Evolutionary conservation across 1,284 basidiomycete species (phyloP), one percentile per base, ranked within the genome.

Genomic region (Athelia sp.): DNA sequence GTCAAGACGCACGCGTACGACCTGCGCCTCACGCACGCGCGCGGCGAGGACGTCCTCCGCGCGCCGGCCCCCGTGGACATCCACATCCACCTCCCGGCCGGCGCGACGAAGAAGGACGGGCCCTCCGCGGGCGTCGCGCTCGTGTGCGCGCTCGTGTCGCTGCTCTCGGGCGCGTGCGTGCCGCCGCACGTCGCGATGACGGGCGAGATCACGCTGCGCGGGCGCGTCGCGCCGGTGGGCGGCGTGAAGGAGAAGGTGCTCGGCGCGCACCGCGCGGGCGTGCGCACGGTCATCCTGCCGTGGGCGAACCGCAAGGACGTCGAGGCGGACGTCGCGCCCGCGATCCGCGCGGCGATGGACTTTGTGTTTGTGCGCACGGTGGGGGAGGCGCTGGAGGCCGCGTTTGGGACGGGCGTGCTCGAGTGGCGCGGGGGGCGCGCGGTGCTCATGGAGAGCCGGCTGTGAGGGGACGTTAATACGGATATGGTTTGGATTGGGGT

Each of bases 81-180:
- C 10, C 93, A 96, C 58, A 68, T 95, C n/a, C 93, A 96, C 62
- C 70, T 95, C 35, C 92, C 92, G 1, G 79, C 86, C 1, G 92
- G 92, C 1, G 87, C 90, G 1, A 87, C 92, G 63, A 91, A 86
- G 73, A 95, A 95, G 70, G 93, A 95, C 62, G 93, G 93, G 0
- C 92, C 92, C 0, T 90, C 86, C 57, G 92, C 93, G 0, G 93
- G 93, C 3, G 78, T 94, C 17, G 90, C 92, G 1, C 91, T 95
- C 84, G 86, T 88, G 51, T 90, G 90, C 57, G 91, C 92, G 0
- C 79, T 95, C 47, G 88, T 93, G 13, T 91, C 88, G 4, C 70
- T 94, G 31, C 72, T 93, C 40, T 90, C 87, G 3, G 87, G 87
- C 2, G 81, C 81, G 13, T 80, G 80, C 48, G 81, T 90, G 11